phyloP scores from a whole-genome alignment of 768 basidiomycete species.

The Psilocybe cyanescens region DNA sequence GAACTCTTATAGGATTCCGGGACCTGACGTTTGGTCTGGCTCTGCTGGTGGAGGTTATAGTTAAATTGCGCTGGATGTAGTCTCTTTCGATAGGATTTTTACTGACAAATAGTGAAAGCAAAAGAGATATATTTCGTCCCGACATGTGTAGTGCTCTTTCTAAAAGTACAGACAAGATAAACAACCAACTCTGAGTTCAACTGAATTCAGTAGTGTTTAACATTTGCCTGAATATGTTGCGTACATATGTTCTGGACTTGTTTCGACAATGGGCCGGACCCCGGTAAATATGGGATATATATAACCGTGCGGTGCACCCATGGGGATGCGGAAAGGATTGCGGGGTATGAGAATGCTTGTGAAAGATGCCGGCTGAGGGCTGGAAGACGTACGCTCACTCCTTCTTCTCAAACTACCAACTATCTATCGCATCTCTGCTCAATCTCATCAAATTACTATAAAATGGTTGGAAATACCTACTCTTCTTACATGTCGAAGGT shows the following conservation, averaged over 20 bases:
- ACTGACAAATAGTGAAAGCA: too few relatives aligned
- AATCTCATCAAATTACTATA: not conserved
- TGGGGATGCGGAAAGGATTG: not conserved
- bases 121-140: too few relatives aligned
- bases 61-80: not conserved
- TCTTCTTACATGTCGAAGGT: not conserved
- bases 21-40: constrained; percentile 35
- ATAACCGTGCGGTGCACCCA: not conserved
- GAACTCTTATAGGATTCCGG: constrained; percentile 31
- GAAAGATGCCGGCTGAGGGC: constrained; percentile 3
- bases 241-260: not conserved
- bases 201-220: not conserved
- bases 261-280: not conserved
- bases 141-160: too few relatives aligned
- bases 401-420: not conserved
- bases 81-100: too few relatives aligned
- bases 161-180: too few relatives aligned
- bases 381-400: not conserved
- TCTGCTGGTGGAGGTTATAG: constrained; percentile 28
- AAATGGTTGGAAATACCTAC: constrained; percentile 10
- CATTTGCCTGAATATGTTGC: not conserved
- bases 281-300: not conserved
- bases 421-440: constrained; percentile 2
- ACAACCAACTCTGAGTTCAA: too few relatives aligned
- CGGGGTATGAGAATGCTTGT: constrained; percentile 2